Conservation (phyloP, 2,329 filamentous ascomycete genomes). For the Diaporthe citrichinensis region DNA sequence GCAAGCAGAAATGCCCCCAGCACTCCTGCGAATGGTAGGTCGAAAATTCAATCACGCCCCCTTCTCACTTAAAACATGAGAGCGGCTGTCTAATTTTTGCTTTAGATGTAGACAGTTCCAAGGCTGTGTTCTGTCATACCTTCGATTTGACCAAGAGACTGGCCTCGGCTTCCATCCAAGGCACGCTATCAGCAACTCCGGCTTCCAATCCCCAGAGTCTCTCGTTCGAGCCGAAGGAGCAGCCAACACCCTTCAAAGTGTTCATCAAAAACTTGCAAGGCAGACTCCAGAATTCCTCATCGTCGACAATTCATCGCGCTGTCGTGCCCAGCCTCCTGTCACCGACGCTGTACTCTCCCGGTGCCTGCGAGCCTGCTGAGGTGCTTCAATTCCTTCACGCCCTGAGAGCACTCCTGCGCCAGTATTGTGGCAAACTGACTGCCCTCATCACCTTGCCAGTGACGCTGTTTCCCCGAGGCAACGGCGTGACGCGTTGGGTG, state of each 20-base stretch:
- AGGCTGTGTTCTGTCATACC: conserved; percentile 74
- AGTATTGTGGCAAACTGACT: conserved; percentile 75
- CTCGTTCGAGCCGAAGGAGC: conserved; percentile 42
- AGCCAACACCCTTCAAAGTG: conserved; percentile 69
- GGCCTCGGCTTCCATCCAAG: conserved; percentile 61
- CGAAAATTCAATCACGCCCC: conserved; percentile 35
- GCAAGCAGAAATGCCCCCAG: conserved; percentile 63
- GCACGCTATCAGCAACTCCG: conserved; percentile 65
- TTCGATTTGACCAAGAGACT: conserved; percentile 81
- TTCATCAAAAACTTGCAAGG: conserved; percentile 73
- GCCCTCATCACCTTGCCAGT: conserved; percentile 84
- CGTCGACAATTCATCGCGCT: conserved; percentile 80
- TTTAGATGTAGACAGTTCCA: conserved; percentile 43
- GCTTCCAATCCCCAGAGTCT: conserved; percentile 59
- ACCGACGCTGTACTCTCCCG: conserved; percentile 84
- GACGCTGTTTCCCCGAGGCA: conserved; percentile 81
- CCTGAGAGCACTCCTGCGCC: conserved; percentile 81
- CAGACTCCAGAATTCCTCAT: conserved; percentile 69
- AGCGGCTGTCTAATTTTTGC: conserved; percentile 33
- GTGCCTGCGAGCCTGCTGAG: conserved; percentile 77
- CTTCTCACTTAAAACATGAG: conserved; percentile 38
- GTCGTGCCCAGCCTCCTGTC: conserved; percentile 89
- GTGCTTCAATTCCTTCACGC: conserved; percentile 86
- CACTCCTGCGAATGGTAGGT: conserved; percentile 42
- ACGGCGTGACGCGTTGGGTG: conserved; percentile 86